These are phyloP conservation scores for Aureobasidium sp. DNA, from an alignment of 2,329 filamentous ascomycete genomes.

Conservation along the genomic window DNA sequence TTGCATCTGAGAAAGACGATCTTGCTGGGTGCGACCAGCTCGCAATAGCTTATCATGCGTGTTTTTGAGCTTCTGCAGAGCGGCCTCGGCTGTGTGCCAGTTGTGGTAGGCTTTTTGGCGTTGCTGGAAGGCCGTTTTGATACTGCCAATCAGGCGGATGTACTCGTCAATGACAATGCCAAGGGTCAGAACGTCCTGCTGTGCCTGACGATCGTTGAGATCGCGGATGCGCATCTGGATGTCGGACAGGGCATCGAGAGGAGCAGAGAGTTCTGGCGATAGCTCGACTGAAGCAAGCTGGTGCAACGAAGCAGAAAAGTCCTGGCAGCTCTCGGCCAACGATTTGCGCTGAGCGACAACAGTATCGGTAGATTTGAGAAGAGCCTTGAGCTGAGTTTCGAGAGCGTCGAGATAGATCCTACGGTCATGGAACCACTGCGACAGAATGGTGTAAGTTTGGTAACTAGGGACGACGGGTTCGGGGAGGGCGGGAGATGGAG, in stretches of 20 bases:
- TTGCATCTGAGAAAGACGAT: constrained; percentile 82
- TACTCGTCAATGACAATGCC: constrained; percentile 98
- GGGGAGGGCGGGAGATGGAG: constrained; percentile 4
- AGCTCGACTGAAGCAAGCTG: constrained; percentile 87
- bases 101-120: constrained; percentile 92
- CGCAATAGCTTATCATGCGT: constrained; percentile 91
- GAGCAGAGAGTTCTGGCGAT: constrained; percentile 77
- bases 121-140: constrained; percentile 87
- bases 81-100: constrained; percentile 86
- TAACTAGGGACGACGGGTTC: constrained; percentile 7
- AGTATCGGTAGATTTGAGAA: constrained; percentile 88
- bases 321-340: constrained; percentile 83
- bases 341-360: constrained; percentile 89
- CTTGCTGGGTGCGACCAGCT: constrained; percentile 92
- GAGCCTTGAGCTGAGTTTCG: constrained; percentile 79
- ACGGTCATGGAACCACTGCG: constrained; percentile 93
- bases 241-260: constrained; percentile 84
- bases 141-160: constrained; percentile 86
- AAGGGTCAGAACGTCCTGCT: constrained; percentile 91
- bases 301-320: constrained; percentile 90
- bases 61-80: constrained; percentile 79
- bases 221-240: constrained; percentile 90
- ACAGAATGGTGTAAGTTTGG: constrained; percentile 12
- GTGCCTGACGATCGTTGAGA: constrained; percentile 90
- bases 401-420: constrained; percentile 90